Evolutionary conservation across 306 rosid genomes (phyloP), one percentile per base, ranked within the genome.

Genomic region (Morella rubra): DNA sequence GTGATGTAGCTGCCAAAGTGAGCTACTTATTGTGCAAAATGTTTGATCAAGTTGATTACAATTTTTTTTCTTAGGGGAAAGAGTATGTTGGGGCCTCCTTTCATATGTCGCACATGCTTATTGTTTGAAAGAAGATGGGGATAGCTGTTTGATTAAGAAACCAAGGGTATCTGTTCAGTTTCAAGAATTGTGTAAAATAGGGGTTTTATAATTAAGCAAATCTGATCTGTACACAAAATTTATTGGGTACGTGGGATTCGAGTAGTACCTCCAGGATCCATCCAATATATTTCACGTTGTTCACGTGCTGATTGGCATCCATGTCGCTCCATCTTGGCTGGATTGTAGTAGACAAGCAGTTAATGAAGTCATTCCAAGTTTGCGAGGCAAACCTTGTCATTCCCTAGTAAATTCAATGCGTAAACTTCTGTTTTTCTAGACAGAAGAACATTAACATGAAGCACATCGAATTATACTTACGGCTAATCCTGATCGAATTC

Each of bases 251-350:
- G 7, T 52, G 58, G 65, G 32, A 12, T 24, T 59, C 13, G 71
- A 9, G 15, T 41, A 6, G 19, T 87, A 90, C 97, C 98, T 95
- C 97, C 22, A 95, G 85, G 79, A 95, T 89, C 98, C 98, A 95
- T n/a, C 93, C 97, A 3, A 95, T 95, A 87, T 92, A 95, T 82
- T 88, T 95, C 55, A 92, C 98, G 72, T 95, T 95, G 86, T 95
- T 95, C 7, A 95, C 98, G 45, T 95, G 98, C 73, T 92, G 98
- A 80, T 95, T 95, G 49, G 90, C 98, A 81, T 95, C 97, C 97
- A 95, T 92, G 80, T 95, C 98, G 24, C 88, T 95, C 98, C 98
- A 92, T 86, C 97, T 90, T 15, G 98, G 97, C 97, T 94, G 87
- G 20, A 58, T 44, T 68, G 8, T 15, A 71, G 8, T 10, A 12